These are phyloP conservation scores for Lachancea waltii DNA, from an alignment of 805 yeast genomes.

Conservation along the genomic window DNA sequence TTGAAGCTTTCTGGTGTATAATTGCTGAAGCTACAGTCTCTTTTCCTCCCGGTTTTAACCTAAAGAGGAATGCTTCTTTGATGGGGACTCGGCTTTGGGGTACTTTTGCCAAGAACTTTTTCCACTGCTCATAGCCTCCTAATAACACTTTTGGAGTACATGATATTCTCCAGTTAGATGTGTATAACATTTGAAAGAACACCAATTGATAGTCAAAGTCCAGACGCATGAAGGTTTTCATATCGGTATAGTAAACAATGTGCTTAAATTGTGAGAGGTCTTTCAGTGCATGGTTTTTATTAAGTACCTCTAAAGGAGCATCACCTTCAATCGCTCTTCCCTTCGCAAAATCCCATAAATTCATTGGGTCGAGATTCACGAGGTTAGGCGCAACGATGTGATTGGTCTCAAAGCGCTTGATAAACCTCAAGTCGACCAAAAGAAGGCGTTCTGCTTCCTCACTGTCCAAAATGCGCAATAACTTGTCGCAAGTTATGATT, in stretches of 20 bases:
- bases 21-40: no score
- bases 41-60: constrained; percentile 3
- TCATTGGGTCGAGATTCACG: constrained; percentile 37
- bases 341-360: constrained; percentile 23
- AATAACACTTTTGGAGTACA: constrained; percentile 30
- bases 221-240: constrained; percentile 28
- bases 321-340: constrained; percentile 31
- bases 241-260: constrained; percentile 37
- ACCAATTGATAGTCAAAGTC: constrained; percentile 32
- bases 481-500: constrained; percentile 34
- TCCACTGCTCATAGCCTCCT: constrained; percentile 45
- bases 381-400: constrained; percentile 36
- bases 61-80: constrained; percentile 19
- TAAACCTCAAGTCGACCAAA: constrained; percentile 37
- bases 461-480: constrained; percentile 40
- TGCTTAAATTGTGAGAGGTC: constrained; percentile 31
- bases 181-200: constrained; percentile 25
- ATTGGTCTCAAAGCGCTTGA: constrained; percentile 28
- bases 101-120: constrained; percentile 29
- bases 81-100: constrained; percentile 21
- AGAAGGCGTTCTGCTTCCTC: constrained; percentile 37
- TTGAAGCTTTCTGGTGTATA: background rate
- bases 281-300: constrained; percentile 23
- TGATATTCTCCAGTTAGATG: constrained; percentile 14
- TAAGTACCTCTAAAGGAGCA: constrained; percentile 25